These are phyloP conservation scores for Aspergillus sergii DNA, from an alignment of 2,329 filamentous ascomycete species.

Conservation along the genomic window DNA sequence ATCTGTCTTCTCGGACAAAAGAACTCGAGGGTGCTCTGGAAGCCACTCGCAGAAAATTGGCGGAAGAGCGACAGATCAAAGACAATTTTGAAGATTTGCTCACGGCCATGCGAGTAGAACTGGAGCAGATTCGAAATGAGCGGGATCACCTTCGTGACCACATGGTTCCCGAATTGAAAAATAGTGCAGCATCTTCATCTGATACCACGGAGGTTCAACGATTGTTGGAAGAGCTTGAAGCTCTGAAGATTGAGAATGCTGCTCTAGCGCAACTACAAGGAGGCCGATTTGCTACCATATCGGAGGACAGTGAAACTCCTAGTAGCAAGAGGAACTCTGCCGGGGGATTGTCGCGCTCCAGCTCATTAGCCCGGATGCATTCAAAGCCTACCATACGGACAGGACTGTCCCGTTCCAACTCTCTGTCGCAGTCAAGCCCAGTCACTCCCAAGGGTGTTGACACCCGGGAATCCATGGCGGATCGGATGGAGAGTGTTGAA, in stretches of 20 bases:
- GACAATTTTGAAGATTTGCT: slow-evolving; percentile 93
- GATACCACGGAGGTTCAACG: slow-evolving; percentile 61
- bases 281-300: slow-evolving; percentile 60
- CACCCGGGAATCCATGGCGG: slow-evolving; percentile 70
- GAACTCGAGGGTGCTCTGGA: slow-evolving; percentile 82
- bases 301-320: slow-evolving; percentile 56
- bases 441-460: slow-evolving; percentile 57
- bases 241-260: slow-evolving; percentile 57
- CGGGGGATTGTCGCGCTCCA: slow-evolving; percentile 64
- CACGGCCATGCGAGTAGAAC: slow-evolving; percentile 77
- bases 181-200: slow-evolving; percentile 51
- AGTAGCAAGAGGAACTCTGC: slow-evolving; percentile 47
- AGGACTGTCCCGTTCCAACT: slow-evolving; percentile 46
- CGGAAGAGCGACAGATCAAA: slow-evolving; percentile 84
- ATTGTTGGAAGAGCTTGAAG: slow-evolving; percentile 82
- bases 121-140: slow-evolving; percentile 81
- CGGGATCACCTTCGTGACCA: slow-evolving; percentile 83
- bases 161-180: slow-evolving; percentile 75
- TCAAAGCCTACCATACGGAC: slow-evolving; percentile 42
- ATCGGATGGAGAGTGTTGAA: slow-evolving; percentile 88
- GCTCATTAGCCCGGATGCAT: slow-evolving; percentile 64
- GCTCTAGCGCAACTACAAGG: slow-evolving; percentile 52
- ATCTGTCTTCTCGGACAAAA: slow-evolving; percentile 61
- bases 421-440: slow-evolving; percentile 62
- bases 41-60: slow-evolving; percentile 76